Evolutionary conservation across 78 protist species (phyloP).

Genomic region (Dictyostelium capitatum): DNA sequence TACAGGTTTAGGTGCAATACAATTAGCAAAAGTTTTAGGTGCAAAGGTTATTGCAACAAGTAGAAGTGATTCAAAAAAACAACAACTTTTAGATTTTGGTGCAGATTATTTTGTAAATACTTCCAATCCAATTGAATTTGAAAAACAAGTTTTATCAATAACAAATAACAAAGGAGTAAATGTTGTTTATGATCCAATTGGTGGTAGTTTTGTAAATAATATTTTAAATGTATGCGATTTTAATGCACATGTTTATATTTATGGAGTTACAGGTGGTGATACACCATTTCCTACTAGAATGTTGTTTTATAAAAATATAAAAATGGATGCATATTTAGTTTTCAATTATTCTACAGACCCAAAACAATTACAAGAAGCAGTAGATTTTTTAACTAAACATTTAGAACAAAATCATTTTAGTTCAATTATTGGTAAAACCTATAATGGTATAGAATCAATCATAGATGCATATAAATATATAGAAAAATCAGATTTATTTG

Average conservation of each 20-base stretch:
- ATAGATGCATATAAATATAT: slow-evolving; percentile 16
- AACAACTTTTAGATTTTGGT: slow-evolving; percentile 24
- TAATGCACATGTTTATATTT: background rate
- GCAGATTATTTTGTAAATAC: slow-evolving; percentile 40
- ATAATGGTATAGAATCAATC: slow-evolving; percentile 32
- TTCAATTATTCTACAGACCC: background rate
- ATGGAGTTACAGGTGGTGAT: slow-evolving; percentile 13
- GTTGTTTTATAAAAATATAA: background rate
- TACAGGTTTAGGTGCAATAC: slow-evolving; percentile 25
- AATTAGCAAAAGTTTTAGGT: background rate
- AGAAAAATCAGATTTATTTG: slow-evolving; percentile 4
- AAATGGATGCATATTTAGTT: background rate
- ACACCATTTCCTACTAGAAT: slow-evolving; percentile 38
- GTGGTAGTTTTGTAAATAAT: background rate
- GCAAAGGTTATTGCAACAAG: slow-evolving; percentile 55
- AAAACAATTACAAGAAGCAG: background rate
- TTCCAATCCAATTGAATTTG: background rate
- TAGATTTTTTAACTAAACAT: background rate
- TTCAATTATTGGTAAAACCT: slow-evolving; percentile 31
- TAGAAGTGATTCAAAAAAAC: slow-evolving; percentile 18
- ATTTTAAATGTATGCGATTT: background rate
- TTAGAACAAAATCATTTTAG: background rate
- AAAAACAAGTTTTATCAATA: background rate
- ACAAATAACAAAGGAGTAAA: slow-evolving; percentile 33
- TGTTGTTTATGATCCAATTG: slow-evolving; percentile 38